phyloP scores from a whole-genome alignment of 2,329 filamentous ascomycete species.

The Paecilomyces variotii region DNA sequence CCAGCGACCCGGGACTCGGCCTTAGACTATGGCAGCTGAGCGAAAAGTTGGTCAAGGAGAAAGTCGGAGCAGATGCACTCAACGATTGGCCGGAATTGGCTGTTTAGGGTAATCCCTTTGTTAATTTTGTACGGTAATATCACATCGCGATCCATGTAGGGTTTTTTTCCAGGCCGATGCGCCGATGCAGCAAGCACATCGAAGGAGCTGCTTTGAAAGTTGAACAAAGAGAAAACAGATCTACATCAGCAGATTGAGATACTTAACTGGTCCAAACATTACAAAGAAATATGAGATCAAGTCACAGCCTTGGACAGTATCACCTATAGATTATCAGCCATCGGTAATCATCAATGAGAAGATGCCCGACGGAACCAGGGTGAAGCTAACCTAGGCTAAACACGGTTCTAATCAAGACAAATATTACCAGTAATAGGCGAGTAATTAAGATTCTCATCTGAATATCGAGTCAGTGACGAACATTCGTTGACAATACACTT shows the following conservation, averaged over 20 bases:
- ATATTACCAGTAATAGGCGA: background rate
- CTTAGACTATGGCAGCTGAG: constrained; percentile 35
- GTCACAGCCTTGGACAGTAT: no score
- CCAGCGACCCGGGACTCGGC: constrained; percentile 31
- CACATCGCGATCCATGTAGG: no score
- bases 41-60: constrained; percentile 32
- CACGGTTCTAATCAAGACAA: background rate
- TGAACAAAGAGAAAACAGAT: no score
- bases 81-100: constrained; percentile 19
- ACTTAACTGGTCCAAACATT: no score
- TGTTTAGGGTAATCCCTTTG: background rate
- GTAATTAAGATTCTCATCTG: background rate
- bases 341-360: background rate
- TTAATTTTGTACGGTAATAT: background rate
- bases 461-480: background rate
- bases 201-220: no score
- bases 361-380: background rate
- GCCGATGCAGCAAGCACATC: no score
- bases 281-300: no score
- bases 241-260: no score
- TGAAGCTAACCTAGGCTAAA: background rate
- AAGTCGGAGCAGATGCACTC: constrained; percentile 33
- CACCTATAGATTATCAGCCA: no score
- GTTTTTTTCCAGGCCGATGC: no score
- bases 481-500: no score